Percentiles rank a stretch among this genome's conserved stretches.
Evolutionary conservation across 345 rosid genomes (phyloP).

Genomic region (Aquilaria yunnanensis): DNA sequence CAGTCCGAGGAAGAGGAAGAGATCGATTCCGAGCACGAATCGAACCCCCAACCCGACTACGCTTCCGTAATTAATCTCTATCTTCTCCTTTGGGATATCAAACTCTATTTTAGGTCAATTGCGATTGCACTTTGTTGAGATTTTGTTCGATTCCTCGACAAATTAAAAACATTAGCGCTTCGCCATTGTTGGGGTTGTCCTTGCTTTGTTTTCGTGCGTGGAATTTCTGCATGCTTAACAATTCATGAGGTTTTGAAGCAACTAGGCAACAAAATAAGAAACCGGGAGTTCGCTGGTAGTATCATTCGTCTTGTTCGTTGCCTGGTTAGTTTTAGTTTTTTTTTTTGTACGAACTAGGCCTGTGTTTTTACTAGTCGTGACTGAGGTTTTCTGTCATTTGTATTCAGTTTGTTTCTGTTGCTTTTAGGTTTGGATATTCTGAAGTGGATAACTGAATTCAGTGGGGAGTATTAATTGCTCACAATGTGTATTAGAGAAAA

Average conservation of each 20-base stretch:
- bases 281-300: not conserved
- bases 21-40: constrained; percentile 94
- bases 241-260: too few species aligned
- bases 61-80: constrained; percentile 48
- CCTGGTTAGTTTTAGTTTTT: not conserved
- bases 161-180: not conserved
- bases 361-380: too few species aligned
- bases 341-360: not conserved
- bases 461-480: too few species aligned
- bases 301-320: not conserved
- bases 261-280: too few species aligned
- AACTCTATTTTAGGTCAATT: not conserved
- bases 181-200: not conserved
- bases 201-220: too few species aligned
- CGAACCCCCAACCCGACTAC: constrained; percentile 81
- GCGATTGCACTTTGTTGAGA: not conserved
- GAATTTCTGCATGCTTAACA: not conserved
- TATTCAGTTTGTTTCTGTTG: too few species aligned
- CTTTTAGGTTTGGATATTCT: too few species aligned
- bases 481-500: too few species aligned
- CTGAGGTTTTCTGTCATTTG: too few species aligned
- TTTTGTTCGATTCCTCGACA: too few species aligned
- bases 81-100: too few species aligned
- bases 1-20: constrained; percentile 93
- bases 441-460: too few species aligned